Percentiles rank a stretch among this genome's conserved stretches.
These are phyloP conservation scores for Eucalyptus caleyi DNA, from an alignment of 345 rosid species.

Conservation along the genomic window DNA sequence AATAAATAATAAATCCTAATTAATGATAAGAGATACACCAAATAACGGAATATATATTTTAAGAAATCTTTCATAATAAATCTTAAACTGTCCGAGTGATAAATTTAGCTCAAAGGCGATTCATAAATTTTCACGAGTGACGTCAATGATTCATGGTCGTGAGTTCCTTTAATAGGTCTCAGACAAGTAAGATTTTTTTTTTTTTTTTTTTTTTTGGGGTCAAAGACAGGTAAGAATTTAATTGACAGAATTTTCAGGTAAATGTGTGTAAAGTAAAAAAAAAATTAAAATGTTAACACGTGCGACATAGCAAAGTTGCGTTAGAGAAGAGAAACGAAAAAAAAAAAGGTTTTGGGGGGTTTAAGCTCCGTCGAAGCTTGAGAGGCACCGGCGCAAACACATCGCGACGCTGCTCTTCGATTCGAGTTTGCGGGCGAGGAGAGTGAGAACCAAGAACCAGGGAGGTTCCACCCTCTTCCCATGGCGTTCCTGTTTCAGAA, in stretches of 20 bases:
- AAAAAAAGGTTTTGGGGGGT: not conserved
- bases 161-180: not conserved
- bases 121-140: not conserved
- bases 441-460: not conserved
- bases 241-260: not conserved
- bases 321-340: not conserved
- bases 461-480: not conserved
- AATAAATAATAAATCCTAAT: not conserved
- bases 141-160: not conserved
- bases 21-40: not conserved
- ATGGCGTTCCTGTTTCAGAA: constrained; percentile 35
- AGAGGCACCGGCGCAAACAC: not conserved
- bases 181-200: not conserved
- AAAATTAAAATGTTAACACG: not conserved
- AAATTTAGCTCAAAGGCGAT: not conserved
- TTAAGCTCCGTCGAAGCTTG: not conserved
- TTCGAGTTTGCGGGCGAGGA: not conserved
- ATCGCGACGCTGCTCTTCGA: not conserved
- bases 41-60: not conserved
- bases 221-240: not conserved
- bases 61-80: not conserved
- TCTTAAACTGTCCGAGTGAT: fast-evolving
- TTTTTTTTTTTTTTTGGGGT: not conserved
- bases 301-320: not conserved
- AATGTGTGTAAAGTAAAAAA: not conserved